These are phyloP conservation scores for Candida glaebosa DNA, from an alignment of 805 yeast species.

Conservation along the genomic window DNA sequence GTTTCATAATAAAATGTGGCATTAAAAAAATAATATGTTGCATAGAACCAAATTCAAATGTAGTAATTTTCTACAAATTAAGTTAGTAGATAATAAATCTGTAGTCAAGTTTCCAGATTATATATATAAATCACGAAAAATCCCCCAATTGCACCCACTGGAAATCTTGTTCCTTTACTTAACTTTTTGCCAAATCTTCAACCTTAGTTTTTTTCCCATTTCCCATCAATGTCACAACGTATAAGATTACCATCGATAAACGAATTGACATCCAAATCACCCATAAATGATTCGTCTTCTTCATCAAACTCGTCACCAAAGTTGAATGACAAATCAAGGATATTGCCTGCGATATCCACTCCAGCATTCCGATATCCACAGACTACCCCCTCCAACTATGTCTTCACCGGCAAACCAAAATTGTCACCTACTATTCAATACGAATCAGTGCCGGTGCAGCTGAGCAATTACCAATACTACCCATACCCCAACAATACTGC, in stretches of 20 bases:
- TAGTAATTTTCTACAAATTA: not conserved
- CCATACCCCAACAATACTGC: not conserved
- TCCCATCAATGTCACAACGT: conserved; percentile 7
- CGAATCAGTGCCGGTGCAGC: conserved; percentile 10
- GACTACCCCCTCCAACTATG: conserved; percentile 7
- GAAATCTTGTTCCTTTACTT: too few species aligned
- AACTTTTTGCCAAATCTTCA: too few species aligned
- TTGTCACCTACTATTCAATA: conserved; percentile 11
- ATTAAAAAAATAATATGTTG: not conserved
- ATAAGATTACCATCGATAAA: conserved; percentile 25
- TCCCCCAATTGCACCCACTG: not conserved
- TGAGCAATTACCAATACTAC: conserved; percentile 8
- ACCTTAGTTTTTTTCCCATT: too few species aligned
- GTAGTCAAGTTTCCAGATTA: not conserved
- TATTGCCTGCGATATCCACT: conserved; percentile 2
- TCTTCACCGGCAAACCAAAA: conserved; percentile 6
- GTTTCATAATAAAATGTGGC: not conserved
- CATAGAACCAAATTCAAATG: not conserved
- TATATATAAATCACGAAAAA: not conserved
- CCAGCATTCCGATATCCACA: conserved; percentile 4
- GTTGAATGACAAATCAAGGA: conserved; percentile 5
- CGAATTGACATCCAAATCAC: conserved; percentile 19
- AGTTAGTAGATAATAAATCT: not conserved
- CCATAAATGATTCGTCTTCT: conserved; percentile 5
- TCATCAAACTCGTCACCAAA: conserved; percentile 2